Base-by-base conservation (phyloP, 1,284 basidiomycete genomes). In the Fistulina hepatica region DNA sequence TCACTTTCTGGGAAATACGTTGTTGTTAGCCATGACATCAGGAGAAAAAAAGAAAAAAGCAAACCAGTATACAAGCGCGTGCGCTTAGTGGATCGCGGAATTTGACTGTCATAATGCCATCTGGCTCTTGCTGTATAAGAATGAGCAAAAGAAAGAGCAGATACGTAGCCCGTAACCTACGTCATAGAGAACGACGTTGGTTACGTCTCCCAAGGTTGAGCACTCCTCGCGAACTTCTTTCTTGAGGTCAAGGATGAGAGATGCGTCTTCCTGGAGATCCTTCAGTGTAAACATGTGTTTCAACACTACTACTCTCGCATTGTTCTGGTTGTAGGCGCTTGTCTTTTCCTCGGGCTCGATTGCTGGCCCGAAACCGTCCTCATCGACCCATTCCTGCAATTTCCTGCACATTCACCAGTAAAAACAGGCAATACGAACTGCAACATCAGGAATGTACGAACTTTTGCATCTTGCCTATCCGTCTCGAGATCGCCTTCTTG, bases 141-240 rank as follows among this genome's bases (percentile, higher is more conserved):
- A 36, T 30, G 17, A 41, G 31, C 32, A 36, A 13, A 40, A 36
- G 16, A 15, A 12, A 16, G 26, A 13, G 33, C 21, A 32, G 9
- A 3, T 13, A 28, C 37, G 34, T 34, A 20, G 15, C 32, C 31
- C 34, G 10, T 34, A 6, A 70, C 88, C 59, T 55, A 94, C 91
- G 63, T 98, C 94, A 57, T 94, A 98, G 21, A 99, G 59, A n/a
- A 90, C 79, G 1, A 97, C 88, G 51, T 91, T 97, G 1, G 93
- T 98, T 2, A 98, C 94, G 47, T 89, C 80, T n/a, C 95, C 95
- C 9, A 98, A 59, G 0, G 72, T 72, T 36, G 83, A 81, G 46
- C 91, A 95, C 53, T 99, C 94, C 26, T 95, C 91, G 39, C 94
- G 73, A 7, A 98, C 92, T 48, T 98, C 94, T 49, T 95, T 85